phyloP scores from a whole-genome alignment of 2,329 filamentous ascomycete genomes.

The Parascedosporium putredinis region DNA sequence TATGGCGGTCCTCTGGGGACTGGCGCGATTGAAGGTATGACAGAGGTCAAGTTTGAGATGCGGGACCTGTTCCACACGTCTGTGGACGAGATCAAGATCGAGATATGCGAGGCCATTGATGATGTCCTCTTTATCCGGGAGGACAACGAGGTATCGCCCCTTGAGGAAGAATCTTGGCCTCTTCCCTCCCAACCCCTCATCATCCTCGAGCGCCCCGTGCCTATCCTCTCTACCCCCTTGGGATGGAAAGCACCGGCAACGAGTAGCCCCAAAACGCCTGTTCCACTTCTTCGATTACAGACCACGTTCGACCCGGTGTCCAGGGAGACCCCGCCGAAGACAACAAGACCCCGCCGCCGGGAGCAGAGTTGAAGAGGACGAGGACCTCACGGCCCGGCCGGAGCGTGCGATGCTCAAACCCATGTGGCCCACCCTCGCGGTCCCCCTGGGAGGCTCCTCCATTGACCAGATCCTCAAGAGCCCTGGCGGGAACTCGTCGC shows the following conservation, averaged over 20 bases:
- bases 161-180: neutral
- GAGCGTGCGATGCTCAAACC: slow-evolving; percentile 17
- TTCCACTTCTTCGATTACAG: slow-evolving; percentile 29
- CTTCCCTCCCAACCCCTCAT: neutral
- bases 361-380: slow-evolving; percentile 24
- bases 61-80: neutral
- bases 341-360: too few species aligned
- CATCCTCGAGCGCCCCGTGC: slow-evolving; percentile 10
- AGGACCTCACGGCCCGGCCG: slow-evolving; percentile 27
- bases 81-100: neutral
- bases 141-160: slow-evolving; percentile 13
- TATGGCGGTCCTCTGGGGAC: slow-evolving; percentile 39
- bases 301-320: slow-evolving; percentile 26
- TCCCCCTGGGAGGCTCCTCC: slow-evolving; percentile 18
- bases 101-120: slow-evolving; percentile 8
- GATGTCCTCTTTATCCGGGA: slow-evolving; percentile 11
- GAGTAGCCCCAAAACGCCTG: slow-evolving; percentile 18
- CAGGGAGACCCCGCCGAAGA: neutral
- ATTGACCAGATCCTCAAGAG: slow-evolving; percentile 34
- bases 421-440: slow-evolving; percentile 17
- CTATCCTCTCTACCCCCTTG: slow-evolving; percentile 7
- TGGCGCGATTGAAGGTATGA: slow-evolving; percentile 35
- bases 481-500: neutral
- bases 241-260: slow-evolving; percentile 15
- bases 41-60: slow-evolving; percentile 8